Evolutionary conservation across 176 grass and related monocot species (phyloP).

Genomic region (sorghum (Sorghum bicolor)): DNA sequence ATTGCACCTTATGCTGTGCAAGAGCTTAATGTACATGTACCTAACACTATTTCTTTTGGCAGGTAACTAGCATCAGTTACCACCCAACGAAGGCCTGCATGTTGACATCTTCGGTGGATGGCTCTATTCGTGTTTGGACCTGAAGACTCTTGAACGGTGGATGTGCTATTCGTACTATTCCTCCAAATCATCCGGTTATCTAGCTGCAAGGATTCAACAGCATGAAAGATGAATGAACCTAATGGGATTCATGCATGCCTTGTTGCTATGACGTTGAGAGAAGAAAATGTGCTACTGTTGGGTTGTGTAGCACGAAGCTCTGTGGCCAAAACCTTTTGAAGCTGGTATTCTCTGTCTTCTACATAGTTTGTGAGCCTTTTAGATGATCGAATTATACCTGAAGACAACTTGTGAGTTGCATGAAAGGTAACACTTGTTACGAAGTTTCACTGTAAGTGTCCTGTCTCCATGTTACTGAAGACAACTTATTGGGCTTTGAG

Average conservation of each 20-base stretch:
- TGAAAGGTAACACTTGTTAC: neutral
- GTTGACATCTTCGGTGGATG: slow-evolving; percentile 91
- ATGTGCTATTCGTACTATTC: neutral
- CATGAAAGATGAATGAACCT: neutral
- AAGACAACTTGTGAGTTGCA: neutral
- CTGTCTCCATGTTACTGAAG: neutral
- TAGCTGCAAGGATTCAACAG: neutral
- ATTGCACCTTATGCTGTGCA: neutral
- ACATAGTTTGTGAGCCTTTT: neutral
- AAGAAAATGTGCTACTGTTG: neutral
- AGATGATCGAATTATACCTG: neutral
- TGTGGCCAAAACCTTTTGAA: neutral
- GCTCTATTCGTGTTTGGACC: slow-evolving; percentile 78
- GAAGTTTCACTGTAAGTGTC: neutral
- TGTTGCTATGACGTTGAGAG: neutral
- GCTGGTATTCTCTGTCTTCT: neutral
- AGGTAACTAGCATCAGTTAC: slow-evolving; percentile 91
- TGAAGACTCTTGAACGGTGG: slow-evolving; percentile 8
- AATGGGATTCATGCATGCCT: neutral
- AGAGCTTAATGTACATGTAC: neutral
- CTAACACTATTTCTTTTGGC: slow-evolving; percentile 11
- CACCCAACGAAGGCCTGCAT: slow-evolving; percentile 83
- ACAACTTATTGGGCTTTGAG: neutral
- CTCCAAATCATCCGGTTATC: slow-evolving; percentile 8
- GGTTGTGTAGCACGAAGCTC: neutral